Conservation (phyloP, 2,329 filamentous ascomycete species). For the Xylaria sp. region DNA sequence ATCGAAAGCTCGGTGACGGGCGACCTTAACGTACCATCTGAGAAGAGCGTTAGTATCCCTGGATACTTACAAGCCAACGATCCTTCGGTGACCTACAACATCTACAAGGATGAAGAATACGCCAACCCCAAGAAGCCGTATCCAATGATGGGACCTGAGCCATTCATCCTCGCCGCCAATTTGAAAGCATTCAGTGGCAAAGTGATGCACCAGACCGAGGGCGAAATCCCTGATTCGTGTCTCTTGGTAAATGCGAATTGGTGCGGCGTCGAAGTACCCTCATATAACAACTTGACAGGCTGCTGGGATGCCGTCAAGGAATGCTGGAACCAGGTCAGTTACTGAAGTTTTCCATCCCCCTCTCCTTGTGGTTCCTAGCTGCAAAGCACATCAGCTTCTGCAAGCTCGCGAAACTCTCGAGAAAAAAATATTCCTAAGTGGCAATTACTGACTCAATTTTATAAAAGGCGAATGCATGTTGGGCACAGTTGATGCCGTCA, state of each 20-base stretch:
- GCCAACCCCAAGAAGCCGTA: conserved; percentile 60
- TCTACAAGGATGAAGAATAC: conserved; percentile 58
- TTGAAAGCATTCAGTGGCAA: conserved; percentile 28
- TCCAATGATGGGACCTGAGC: conserved; percentile 63
- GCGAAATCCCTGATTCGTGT: conserved; percentile 63
- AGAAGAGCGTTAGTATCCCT: conserved; percentile 69
- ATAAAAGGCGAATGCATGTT: conserved; percentile 60
- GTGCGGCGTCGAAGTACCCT: conserved; percentile 69
- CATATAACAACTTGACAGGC: conserved; percentile 61
- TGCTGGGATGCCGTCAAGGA: conserved; percentile 67
- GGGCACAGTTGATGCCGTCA: conserved; percentile 63
- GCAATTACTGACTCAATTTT: neutral
- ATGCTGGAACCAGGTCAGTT: conserved; percentile 65
- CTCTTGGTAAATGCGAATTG: conserved; percentile 75
- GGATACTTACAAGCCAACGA: conserved; percentile 67
- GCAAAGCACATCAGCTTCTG: neutral
- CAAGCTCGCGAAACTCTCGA: neutral
- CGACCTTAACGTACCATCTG: conserved; percentile 57
- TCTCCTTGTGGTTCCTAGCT: neutral
- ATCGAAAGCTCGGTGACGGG: conserved; percentile 53
- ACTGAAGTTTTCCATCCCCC: neutral
- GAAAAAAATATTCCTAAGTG: neutral
- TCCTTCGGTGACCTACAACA: conserved; percentile 68
- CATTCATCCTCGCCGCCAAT: conserved; percentile 41
- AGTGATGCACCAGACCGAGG: conserved; percentile 49